Evolutionary conservation across 2,329 filamentous ascomycete genomes (phyloP).

Genomic region (Diaporthe batatas): DNA sequence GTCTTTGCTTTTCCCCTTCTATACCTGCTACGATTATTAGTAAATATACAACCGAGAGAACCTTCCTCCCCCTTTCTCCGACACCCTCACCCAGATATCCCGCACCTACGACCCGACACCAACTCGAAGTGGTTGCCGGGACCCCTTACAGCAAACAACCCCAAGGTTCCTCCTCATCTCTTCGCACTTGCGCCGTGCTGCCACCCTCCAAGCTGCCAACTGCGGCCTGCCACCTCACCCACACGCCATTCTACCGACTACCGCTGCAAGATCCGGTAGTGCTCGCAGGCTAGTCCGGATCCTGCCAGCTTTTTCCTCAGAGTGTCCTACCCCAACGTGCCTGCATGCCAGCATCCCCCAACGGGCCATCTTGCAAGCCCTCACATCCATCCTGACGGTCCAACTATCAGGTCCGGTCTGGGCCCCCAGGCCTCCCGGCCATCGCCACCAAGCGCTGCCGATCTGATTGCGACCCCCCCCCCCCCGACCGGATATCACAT

Average conservation of each 20-base stretch:
- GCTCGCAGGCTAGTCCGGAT: conserved; percentile 21
- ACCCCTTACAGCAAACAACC: conserved; percentile 5
- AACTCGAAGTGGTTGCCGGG: conserved; percentile 25
- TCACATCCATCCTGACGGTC: conserved; percentile 16
- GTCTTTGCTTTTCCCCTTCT: background rate
- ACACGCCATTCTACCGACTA: conserved; percentile 8
- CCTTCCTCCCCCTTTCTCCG: conserved; percentile 1
- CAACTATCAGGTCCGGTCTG: background rate
- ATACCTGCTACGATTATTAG: conserved; percentile 18
- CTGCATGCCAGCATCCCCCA: background rate
- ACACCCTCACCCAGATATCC: background rate
- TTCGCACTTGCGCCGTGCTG: conserved; percentile 11
- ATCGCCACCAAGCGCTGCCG: conserved; percentile 11
- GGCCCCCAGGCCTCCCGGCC: conserved; percentile 17
- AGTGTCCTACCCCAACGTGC: background rate
- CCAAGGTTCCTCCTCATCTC: no score
- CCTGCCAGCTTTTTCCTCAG: background rate
- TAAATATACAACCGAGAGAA: conserved; percentile 5
- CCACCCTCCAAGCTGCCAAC: background rate
- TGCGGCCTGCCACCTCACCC: conserved; percentile 12
- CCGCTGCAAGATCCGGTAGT: conserved; percentile 34
- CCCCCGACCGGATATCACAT: conserved; percentile 25
- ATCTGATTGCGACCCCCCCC: background rate
- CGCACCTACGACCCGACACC: background rate
- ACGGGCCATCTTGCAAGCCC: background rate